Percentiles rank a stretch among this genome's conserved stretches.
Conservation (phyloP, 306 rosid genomes). For the Casuarina cunninghamiana region DNA sequence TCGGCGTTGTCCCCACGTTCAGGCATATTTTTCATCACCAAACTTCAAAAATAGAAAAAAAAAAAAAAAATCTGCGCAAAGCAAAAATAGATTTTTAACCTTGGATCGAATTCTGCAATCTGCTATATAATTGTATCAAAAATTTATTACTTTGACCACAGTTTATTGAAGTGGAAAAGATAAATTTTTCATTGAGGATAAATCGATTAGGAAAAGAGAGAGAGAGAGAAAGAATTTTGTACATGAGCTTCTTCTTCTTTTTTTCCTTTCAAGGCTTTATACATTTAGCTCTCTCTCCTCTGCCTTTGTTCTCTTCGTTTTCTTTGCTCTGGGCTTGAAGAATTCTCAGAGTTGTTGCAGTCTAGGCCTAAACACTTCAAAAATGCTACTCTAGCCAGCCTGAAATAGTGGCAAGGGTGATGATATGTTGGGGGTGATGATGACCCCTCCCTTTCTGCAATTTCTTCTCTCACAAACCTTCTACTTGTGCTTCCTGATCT, state of each 20-base stretch:
- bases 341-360: conserved; percentile 36
- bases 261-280: background rate
- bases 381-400: conserved; percentile 65
- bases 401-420: conserved; percentile 71
- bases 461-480: conserved; percentile 41
- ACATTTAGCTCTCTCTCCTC: conserved; percentile 37
- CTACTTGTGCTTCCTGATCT: conserved; percentile 42
- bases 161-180: too few species aligned
- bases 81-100: too few species aligned
- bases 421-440: conserved; percentile 21
- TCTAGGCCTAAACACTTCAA: conserved; percentile 86
- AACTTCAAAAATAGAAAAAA: too few species aligned
- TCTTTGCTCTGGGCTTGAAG: conserved; percentile 41
- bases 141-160: too few species aligned
- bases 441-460: conserved; percentile 41
- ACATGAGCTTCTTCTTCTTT: background rate
- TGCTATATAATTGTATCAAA: too few species aligned
- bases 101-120: too few species aligned
- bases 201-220: background rate
- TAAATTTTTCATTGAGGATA: background rate
- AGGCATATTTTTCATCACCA: too few species aligned
- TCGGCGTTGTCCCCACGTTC: too few species aligned
- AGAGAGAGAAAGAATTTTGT: background rate
- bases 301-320: conserved; percentile 33
- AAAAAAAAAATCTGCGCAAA: too few species aligned